Evolutionary conservation across 805 yeast genomes (phyloP), one percentile per base, ranked within the genome.

Genomic region (Starmerella ratchasimensis): DNA sequence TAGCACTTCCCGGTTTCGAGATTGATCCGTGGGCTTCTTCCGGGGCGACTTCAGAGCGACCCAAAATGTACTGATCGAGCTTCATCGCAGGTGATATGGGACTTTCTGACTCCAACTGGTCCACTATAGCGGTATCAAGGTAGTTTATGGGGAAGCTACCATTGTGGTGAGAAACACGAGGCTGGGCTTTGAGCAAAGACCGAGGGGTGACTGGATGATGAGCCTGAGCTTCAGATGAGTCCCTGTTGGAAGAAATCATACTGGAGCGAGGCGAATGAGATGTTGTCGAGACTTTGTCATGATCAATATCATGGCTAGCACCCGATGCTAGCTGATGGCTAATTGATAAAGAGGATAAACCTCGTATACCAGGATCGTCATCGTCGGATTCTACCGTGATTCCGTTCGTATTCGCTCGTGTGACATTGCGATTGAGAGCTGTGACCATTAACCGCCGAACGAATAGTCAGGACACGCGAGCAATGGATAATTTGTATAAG

Each of bases 311-410:
- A n/a, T n/a, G n/a, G n/a, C n/a, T n/a, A n/a, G n/a, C n/a, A n/a
- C n/a, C n/a, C n/a, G n/a, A n/a, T n/a, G n/a, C n/a, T n/a, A n/a
- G n/a, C n/a, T n/a, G n/a, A n/a, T n/a, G 41, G 11, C 37, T 21
- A 21, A 18, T 14, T 9, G 7, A 13, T n/a, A 38, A 39, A 28
- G 45, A 36, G 32, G 39, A 19, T 36, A 38, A 43, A 27, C 51
- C 52, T 37, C 54, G 44, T 49, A 50, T 51, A 47, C 52, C 53
- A 10, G 49, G 48, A 20, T 51, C 54, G 22, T 51, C 54, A 34
- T 50, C 54, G 16, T 51, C 54, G 16, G 46, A 5, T 26, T 43
- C 51, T 35, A 41, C 34, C 37, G 37, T 30, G 13, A 34, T 37
- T 7, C 41, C 42, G 10, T 34, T 38, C 15, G 43, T 16, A 30